These are phyloP conservation scores for Ganoderma leucocontextum DNA, from an alignment of 1,284 basidiomycete species.

Conservation along the genomic window DNA sequence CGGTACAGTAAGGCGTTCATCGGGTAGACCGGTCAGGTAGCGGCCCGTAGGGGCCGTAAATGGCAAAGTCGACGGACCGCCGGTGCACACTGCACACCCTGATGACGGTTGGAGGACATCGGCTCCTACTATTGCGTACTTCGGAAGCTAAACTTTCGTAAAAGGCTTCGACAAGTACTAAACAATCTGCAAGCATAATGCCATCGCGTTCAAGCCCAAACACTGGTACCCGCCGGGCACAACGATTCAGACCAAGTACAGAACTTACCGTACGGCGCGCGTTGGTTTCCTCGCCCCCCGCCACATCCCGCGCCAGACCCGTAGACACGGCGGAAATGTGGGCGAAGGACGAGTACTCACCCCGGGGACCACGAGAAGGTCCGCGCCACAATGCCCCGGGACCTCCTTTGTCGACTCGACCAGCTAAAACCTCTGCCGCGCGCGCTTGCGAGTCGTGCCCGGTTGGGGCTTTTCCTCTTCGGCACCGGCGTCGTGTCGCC, in stretches of 20 bases:
- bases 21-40: no score
- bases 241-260: no score
- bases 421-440: constrained; percentile 26
- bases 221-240: no score
- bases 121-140: no score
- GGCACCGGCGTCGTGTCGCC: constrained; percentile 9
- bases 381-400: constrained; percentile 31
- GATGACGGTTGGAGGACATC: no score
- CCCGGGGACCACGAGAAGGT: constrained; percentile 33
- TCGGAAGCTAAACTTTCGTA: no score
- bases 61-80: no score
- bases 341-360: constrained; percentile 28
- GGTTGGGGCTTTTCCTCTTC: constrained; percentile 11
- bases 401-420: constrained; percentile 18
- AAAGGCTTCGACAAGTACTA: no score
- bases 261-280: constrained; percentile 17
- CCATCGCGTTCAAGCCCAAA: neutral
- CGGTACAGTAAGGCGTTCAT: no score
- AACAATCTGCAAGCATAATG: no score
- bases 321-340: neutral
- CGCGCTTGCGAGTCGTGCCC: constrained; percentile 25
- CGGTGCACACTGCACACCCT: no score
- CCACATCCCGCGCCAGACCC: constrained; percentile 1
- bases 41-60: no score
- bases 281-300: constrained; percentile 27